Evolutionary conservation across 2,329 filamentous ascomycete genomes (phyloP), one percentile per base, ranked within the genome.

Genomic region (Rutstroemia sp.): DNA sequence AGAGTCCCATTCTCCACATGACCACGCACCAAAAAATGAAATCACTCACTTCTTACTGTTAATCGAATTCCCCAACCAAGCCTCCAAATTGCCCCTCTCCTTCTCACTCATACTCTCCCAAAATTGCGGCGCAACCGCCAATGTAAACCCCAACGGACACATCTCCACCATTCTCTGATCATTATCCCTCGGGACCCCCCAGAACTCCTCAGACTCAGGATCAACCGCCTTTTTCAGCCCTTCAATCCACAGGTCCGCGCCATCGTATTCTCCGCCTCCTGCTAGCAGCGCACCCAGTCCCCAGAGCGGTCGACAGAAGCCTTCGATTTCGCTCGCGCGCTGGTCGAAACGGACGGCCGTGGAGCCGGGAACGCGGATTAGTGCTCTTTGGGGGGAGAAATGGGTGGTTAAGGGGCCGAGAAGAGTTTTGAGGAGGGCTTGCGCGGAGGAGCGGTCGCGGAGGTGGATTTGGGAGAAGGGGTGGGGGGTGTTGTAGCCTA

Each of bases 91-190:
- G 10, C 67, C 72, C 64, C 78, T 82, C 67, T 89, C 81, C 61
- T 76, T 76, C 16, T 79, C 78, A 2, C 77, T 80, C 64, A 92
- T 73, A 1, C 79, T 81, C 14, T 83, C 75, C 77, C 75, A 69
- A 23, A 70, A 67, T 3, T 64, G 61, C 0, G 37, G 67, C 0
- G 84, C 86, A 52, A 90, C 84, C 34, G 86, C 87, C 53, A 92
- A 75, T 1, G 87, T 82, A 65, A 83, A 92, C 0, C 88, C 88
- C 58, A 92, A 77, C 0, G 88, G 87, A 67, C 87, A 91, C 78
- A 90, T 89, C 69, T 92, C 88, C 2, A 92, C 88, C 88, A 92
- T 92, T 25, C 88, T 77, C 74, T 92, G 88, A 66, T 92, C 88
- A 57, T 86, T 83, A 66, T 91, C 87, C 62, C 83, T 78, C 61